Conservation (phyloP, 805 yeast genomes). For the Ascoidea asiatica region DNA sequence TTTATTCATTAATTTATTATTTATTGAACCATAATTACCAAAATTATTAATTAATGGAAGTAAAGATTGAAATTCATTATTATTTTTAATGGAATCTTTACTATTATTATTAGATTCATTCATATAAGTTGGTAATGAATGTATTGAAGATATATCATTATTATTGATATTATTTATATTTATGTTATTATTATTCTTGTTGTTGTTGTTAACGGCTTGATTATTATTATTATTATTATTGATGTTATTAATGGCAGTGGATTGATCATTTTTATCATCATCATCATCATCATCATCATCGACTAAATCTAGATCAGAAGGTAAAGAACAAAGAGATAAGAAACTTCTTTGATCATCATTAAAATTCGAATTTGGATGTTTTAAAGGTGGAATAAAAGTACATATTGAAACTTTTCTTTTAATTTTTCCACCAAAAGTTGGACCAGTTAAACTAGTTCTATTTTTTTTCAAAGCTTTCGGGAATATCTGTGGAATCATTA, state of each 20-base stretch:
- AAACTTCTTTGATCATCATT: constrained; percentile 24
- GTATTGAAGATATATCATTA: too few relatives aligned
- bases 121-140: too few relatives aligned
- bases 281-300: constrained; percentile 13
- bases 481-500: neutral
- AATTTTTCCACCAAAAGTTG: constrained; percentile 9
- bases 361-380: constrained; percentile 20
- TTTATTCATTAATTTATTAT: constrained; percentile 1
- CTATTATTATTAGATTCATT: constrained; percentile 1
- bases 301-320: constrained; percentile 18
- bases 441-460: constrained; percentile 1
- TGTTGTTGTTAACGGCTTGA: neutral
- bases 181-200: constrained; percentile 9
- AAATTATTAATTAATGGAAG: constrained; percentile 7
- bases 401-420: constrained; percentile 6
- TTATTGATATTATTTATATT: constrained; percentile 17
- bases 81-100: constrained; percentile 1
- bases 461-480: neutral
- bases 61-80: constrained; percentile 6
- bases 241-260: neutral
- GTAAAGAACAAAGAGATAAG: constrained; percentile 17
- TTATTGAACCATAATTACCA: constrained; percentile 1
- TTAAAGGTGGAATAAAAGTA: constrained; percentile 25
- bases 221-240: too few relatives aligned
- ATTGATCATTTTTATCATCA: constrained; percentile 20